phyloP scores from a whole-genome alignment of 73 alveolate genomes.

The Blepharisma japonicum region DNA sequence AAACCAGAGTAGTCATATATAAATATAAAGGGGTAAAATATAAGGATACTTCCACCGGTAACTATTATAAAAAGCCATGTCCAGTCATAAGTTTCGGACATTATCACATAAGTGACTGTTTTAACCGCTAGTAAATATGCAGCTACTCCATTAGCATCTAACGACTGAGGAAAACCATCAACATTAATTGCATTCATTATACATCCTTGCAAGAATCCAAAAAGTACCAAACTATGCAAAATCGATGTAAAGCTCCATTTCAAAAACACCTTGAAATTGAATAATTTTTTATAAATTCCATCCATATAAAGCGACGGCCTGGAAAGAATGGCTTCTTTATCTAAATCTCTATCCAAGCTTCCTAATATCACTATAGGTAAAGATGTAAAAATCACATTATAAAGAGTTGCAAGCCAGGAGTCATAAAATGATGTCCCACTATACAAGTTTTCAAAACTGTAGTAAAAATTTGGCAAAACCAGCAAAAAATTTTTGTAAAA shows the following conservation, averaged over 20 bases:
- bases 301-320: conserved; percentile 4
- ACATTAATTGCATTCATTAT: not conserved
- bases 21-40: conserved; percentile 2
- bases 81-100: not conserved
- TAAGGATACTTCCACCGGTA: not conserved
- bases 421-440: conserved; percentile 86
- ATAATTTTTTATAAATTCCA: conserved; percentile 20
- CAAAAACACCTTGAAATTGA: conserved; percentile 25
- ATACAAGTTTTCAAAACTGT: conserved; percentile 77
- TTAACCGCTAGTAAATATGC: not conserved
- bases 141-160: conserved; percentile 8
- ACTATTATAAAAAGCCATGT: not conserved
- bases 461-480: conserved; percentile 72
- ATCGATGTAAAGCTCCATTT: not conserved
- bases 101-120: not conserved
- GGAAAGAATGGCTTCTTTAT: not conserved
- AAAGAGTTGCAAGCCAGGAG: conserved; percentile 79
- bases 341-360: conserved; percentile 49
- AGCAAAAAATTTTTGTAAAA: conserved; percentile 76
- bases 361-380: conserved; percentile 88
- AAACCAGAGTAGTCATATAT: not conserved
- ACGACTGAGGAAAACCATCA: conserved; percentile 13
- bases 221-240: conserved; percentile 3
- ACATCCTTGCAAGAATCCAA: not conserved
- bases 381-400: conserved; percentile 86